Conservation (phyloP, 75 land plant genomes). For the Picea glauca region DNA sequence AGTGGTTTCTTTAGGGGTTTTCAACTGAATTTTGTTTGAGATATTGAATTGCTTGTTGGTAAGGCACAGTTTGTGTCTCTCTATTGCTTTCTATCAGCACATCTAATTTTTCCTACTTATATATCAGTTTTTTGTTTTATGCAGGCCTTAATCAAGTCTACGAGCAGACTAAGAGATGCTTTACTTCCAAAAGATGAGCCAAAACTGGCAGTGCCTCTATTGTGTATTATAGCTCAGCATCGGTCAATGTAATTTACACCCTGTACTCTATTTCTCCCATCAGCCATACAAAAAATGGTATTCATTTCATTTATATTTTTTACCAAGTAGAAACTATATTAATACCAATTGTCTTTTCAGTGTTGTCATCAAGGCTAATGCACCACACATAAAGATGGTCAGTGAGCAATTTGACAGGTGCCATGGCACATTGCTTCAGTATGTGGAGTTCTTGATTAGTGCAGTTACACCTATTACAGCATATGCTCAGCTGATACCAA, state of each 20-base stretch:
- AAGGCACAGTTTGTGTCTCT: not conserved
- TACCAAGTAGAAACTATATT: not conserved
- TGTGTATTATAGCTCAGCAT: conserved; percentile 92
- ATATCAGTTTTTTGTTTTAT: conserved; percentile 5
- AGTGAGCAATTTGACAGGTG: conserved; percentile 98
- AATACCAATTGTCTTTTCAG: conserved; percentile 36
- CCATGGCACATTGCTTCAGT: conserved; percentile 94
- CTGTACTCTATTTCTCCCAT: not conserved
- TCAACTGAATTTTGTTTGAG: not conserved
- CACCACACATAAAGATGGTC: conserved; percentile 93
- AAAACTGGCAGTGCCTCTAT: conserved; percentile 88
- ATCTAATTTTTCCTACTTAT: not conserved
- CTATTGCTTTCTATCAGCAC: not conserved
- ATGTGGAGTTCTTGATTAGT: conserved; percentile 91
- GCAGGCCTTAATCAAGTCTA: conserved; percentile 91
- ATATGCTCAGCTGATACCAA: conserved; percentile 89
- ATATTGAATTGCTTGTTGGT: not conserved
- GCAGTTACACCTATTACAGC: conserved; percentile 66
- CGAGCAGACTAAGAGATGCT: conserved; percentile 85
- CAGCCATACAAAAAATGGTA: not conserved
- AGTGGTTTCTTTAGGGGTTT: not conserved
- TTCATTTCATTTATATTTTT: conserved; percentile 8
- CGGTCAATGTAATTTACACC: conserved; percentile 62
- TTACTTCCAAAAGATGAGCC: conserved; percentile 95
- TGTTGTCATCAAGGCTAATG: conserved; percentile 85